Evolutionary conservation across 805 yeast genomes (phyloP), one percentile per base, ranked within the genome.

Genomic region (Schwanniomyces yamadae): DNA sequence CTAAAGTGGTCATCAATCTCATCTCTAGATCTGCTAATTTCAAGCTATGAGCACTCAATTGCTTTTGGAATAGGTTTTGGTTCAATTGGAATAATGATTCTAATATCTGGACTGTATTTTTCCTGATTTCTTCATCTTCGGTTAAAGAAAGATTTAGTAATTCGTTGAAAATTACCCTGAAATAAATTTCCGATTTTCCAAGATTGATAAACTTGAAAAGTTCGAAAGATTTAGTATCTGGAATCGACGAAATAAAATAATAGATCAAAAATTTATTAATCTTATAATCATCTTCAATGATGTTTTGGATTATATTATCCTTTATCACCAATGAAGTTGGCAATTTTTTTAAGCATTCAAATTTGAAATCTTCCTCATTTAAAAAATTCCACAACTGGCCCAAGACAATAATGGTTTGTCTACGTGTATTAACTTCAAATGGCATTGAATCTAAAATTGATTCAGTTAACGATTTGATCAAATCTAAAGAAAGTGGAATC

Each of bases 1-100:
- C 48, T 34, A 88, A 59, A 0, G 90, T 80, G 1, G 83, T 72
- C 60, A 86, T 84, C 30, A 87, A 62, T 36, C 73, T 70, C 69
- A 88, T 75, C 63, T 68, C 74, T 46, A 69, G 59, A 16, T 64
- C 71, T 13, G 54, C 42, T 17, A 67, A 30, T 16, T 51, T 48
- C 30, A 52, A 38, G 15, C 44, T 40, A 35, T 40, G 31, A 0
- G 34, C 33, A 13, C 44, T 41, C 44, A 66, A 54, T 5, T 37
- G 26, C 19, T 46, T 31, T 9, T 33, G 21, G 36, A 66, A 57
- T 21, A 44, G 40, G 10, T 44, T 48, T n/a, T 40, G 26, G 41
- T 63, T 42, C 9, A 34, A 10, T 24, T 47, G 47, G 30, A 54
- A 40, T 34, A 58, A 42, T 11, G 37, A 40, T 32, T 60, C 62